Base-by-base conservation (phyloP, 2,329 filamentous ascomycete genomes). In the Fusarium veterinarium region DNA sequence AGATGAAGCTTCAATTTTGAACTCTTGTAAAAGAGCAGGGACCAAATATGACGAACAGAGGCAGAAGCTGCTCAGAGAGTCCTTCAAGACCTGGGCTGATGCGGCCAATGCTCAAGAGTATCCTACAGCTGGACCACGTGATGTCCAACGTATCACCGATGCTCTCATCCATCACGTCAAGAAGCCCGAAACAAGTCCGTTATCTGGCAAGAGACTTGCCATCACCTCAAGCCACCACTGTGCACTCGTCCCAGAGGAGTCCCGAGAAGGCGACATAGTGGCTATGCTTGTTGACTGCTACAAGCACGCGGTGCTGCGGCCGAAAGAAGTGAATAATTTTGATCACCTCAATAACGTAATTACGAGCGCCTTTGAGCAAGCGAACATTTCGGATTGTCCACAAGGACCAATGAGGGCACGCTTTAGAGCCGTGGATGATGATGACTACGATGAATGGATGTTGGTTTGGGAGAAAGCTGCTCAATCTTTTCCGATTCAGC, bases 1-100 rank as follows among this genome's bases (percentile, higher is more conserved):
- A n/a, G 19, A 46, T 1, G 19, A 46, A 30, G 13, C 25, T 11
- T 9, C 9, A 16, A 46, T 16, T 0, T 16, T 30, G 0, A 2
- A 11, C 13, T 30, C 19, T 1, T 30, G 6, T 9, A n/a, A 30
- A 0, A 30, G 0, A 4, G 0, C 14, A n/a, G 6, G 19, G 19
- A 4, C 3, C 9, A n/a, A 30, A 11, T 5, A 46, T 46, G 25
- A 16, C 13, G 44, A 30, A 12, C 13, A 16, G 25, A 30, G 6
- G 3, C 19, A 30, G 9, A 48, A 16, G 13, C 6, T 30, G 1
- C 30, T 48, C 9, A 30, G 4, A 16, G 8, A 8, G 19, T 30
- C 2, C 4, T 30, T 48, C 19, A 48, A 48, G 13, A 2, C 19
- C 6, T 30, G 13, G 9, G 19, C 16, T 16, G 13, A 48, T 30